Evolutionary conservation across 2,329 filamentous ascomycete genomes (phyloP).

Genomic region (Fonsecaea pedrosoi): DNA sequence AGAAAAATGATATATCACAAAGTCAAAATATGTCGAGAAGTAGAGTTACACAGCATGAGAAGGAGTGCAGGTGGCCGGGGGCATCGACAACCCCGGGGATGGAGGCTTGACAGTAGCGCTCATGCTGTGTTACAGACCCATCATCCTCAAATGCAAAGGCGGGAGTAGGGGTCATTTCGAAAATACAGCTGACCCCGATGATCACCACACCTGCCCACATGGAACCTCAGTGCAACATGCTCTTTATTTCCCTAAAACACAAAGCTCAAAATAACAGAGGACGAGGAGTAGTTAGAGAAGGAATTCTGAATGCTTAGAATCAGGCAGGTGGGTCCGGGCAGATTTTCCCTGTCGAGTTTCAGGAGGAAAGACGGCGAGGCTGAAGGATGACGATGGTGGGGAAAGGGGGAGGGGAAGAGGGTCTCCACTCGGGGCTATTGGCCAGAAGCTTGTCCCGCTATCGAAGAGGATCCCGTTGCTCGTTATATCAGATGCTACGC

Average conservation of each 20-base stretch:
- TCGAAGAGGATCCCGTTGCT: background rate
- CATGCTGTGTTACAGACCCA: slow-evolving; percentile 29
- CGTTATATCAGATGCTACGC: background rate
- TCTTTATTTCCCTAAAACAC: background rate
- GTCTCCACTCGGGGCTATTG: background rate
- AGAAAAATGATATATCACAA: slow-evolving; percentile 14
- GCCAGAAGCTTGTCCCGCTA: background rate
- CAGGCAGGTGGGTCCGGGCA: slow-evolving; percentile 32
- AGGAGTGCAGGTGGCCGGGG: slow-evolving; percentile 3
- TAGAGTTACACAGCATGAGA: slow-evolving; percentile 20
- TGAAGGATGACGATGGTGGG: slow-evolving; percentile 1
- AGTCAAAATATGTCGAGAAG: slow-evolving; percentile 11
- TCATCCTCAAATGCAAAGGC: slow-evolving; percentile 12
- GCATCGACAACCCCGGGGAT: slow-evolving; percentile 33
- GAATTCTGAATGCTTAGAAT: background rate
- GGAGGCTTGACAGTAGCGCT: slow-evolving; percentile 17
- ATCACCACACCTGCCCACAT: background rate
- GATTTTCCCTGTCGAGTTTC: slow-evolving; percentile 31
- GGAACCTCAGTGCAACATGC: slow-evolving; percentile 1
- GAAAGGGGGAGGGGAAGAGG: background rate
- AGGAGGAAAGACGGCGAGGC: slow-evolving; percentile 16
- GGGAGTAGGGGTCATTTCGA: slow-evolving; percentile 22
- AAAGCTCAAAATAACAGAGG: background rate
- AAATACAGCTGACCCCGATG: background rate
- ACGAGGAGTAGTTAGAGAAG: slow-evolving; percentile 10